Conservation (phyloP, 306 rosid genomes). For the Mucuna pruriens region DNA sequence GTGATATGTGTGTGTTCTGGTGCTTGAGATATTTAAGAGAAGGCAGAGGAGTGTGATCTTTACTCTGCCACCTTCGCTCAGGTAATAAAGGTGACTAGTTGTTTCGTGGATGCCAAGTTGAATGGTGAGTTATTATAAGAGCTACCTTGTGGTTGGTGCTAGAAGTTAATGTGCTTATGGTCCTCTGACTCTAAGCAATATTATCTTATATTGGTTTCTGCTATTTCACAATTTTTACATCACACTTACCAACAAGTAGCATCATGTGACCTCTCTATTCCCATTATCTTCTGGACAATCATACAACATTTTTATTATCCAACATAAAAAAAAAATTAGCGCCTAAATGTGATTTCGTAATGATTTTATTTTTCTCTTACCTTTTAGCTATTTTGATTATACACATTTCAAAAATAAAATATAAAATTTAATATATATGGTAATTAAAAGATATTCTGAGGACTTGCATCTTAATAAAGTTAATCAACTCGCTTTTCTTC, state of each 20-base stretch:
- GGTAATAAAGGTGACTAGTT: constrained; percentile 57
- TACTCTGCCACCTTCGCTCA: constrained; percentile 1
- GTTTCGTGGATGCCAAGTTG: constrained; percentile 54
- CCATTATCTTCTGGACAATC: background rate
- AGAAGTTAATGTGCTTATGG: constrained; percentile 41
- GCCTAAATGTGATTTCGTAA: background rate
- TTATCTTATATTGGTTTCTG: background rate
- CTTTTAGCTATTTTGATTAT: background rate
- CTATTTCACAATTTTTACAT: constrained; percentile 7
- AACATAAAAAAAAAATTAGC: background rate
- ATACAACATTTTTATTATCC: background rate
- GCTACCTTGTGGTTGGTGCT: constrained; percentile 45
- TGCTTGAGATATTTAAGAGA: constrained; percentile 22
- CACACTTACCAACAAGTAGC: constrained; percentile 30
- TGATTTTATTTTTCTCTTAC: background rate
- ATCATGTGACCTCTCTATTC: constrained; percentile 23
- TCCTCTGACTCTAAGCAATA: constrained; percentile 18
- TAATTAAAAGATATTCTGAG: background rate
- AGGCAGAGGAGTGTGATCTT: constrained; percentile 19
- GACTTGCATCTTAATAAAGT: background rate
- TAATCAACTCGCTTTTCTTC: background rate
- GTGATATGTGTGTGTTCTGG: constrained; percentile 3
- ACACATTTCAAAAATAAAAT: background rate
- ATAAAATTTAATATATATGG: background rate
- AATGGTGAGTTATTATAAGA: constrained; percentile 38